Conservation (phyloP, 2,329 filamentous ascomycete genomes). For the Pestalotiopsis sp. region DNA sequence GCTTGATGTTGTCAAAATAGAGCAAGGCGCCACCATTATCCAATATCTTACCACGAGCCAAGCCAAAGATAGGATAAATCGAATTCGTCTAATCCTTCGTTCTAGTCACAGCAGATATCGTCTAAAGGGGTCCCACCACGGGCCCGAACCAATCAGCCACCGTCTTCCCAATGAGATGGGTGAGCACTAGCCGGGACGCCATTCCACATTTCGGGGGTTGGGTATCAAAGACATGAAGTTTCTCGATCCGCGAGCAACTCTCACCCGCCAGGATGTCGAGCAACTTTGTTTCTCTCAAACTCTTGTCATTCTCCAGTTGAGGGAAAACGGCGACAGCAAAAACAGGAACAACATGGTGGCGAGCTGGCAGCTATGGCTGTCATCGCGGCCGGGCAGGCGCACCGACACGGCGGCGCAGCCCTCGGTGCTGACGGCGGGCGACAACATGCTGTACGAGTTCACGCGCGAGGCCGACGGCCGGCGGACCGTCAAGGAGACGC, state of each 20-base stretch:
- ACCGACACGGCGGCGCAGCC: conserved; percentile 8
- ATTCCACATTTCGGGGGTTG: background rate
- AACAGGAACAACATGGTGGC: conserved; percentile 14
- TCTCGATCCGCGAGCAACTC: no score
- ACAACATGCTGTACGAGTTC: conserved; percentile 15
- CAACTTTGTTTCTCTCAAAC: background rate
- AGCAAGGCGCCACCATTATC: background rate
- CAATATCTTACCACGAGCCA: background rate
- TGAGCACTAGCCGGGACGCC: background rate
- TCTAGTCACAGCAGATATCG: background rate
- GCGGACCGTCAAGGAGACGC: conserved; percentile 17
- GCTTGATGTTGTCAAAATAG: background rate
- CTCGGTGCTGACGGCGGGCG: conserved; percentile 1
- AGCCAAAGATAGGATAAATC: background rate
- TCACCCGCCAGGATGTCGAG: no score
- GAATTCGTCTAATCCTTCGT: background rate
- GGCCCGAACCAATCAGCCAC: background rate
- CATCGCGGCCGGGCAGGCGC: conserved; percentile 15
- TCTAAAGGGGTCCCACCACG: background rate
- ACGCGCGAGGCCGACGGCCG: conserved; percentile 9
- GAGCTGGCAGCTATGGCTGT: conserved; percentile 21
- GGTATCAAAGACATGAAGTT: no score
- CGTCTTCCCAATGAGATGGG: background rate
- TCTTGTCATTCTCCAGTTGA: background rate
- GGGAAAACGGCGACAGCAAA: no score